A percentile compares a stretch with the other conserved stretches of the same genome.
Conservation (phyloP, 371 early-diverging fungal species). For the Mortierella sp. region DNA sequence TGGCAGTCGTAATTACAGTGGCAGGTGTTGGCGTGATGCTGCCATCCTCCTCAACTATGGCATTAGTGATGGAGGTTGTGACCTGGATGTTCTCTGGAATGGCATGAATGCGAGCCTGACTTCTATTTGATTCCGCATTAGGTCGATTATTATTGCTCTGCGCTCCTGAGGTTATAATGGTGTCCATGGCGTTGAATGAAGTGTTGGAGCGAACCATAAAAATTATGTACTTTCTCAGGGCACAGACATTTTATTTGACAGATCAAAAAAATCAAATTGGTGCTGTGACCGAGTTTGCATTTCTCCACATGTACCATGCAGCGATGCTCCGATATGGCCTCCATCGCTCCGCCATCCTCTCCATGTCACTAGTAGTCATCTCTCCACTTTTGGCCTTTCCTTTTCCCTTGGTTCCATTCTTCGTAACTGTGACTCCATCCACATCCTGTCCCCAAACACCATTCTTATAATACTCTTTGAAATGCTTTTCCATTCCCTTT, state of each 20-base stretch:
- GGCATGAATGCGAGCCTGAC: background rate
- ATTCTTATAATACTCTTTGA: slow-evolving; percentile 52
- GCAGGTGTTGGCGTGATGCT: slow-evolving; percentile 28
- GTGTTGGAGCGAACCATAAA: background rate
- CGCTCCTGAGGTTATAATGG: slow-evolving; percentile 15
- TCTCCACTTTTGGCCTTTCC: slow-evolving; percentile 60
- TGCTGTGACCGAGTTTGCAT: slow-evolving; percentile 37
- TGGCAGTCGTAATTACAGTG: slow-evolving; percentile 21
- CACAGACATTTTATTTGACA: no score
- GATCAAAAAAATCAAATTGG: slow-evolving; percentile 15
- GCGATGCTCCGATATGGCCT: slow-evolving; percentile 75
- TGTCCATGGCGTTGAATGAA: slow-evolving; percentile 10
- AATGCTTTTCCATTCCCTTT: slow-evolving; percentile 72
- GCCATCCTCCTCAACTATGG: slow-evolving; percentile 32
- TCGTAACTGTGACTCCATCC: slow-evolving; percentile 9
- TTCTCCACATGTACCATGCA: slow-evolving; percentile 76
- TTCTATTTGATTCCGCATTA: background rate
- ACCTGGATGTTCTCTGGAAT: slow-evolving; percentile 25
- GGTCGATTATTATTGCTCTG: background rate
- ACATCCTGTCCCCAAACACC: slow-evolving; percentile 42
- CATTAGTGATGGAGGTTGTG: slow-evolving; percentile 22
- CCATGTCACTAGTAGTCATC: slow-evolving; percentile 61
- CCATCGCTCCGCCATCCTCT: slow-evolving; percentile 66
- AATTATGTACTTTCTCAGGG: no score
- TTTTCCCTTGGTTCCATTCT: slow-evolving; percentile 45